Conservation (phyloP, 2,329 filamentous ascomycete genomes). For the Botrytis byssoidea region DNA sequence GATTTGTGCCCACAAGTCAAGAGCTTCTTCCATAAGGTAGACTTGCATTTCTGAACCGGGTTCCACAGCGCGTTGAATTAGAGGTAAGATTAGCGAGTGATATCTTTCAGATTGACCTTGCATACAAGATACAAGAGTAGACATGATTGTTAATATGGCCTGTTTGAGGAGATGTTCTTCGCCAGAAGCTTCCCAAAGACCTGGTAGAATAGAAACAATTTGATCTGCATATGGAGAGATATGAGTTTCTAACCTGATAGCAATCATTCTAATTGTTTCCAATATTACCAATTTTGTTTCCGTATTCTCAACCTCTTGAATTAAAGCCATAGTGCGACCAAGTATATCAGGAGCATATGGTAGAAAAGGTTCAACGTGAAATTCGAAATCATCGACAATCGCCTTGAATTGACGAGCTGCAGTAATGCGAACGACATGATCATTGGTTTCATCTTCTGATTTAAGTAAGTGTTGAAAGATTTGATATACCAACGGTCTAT, state of each 20-base stretch:
- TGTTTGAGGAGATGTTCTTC: conserved; percentile 89
- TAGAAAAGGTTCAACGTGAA: conserved; percentile 69
- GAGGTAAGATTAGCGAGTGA: conserved; percentile 74
- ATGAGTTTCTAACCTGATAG: conserved; percentile 76
- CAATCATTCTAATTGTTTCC: conserved; percentile 78
- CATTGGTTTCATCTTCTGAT: conserved; percentile 74
- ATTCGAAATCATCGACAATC: conserved; percentile 82
- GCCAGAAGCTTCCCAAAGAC: conserved; percentile 80
- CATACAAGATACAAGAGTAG: conserved; percentile 83
- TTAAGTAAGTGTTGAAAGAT: conserved; percentile 87
- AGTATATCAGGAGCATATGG: conserved; percentile 76
- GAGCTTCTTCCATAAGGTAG: conserved; percentile 85
- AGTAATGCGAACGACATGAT: conserved; percentile 87
- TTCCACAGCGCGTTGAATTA: conserved; percentile 77
- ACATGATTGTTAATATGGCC: conserved; percentile 80
- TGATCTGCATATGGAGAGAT: conserved; percentile 69
- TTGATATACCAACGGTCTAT: conserved; percentile 75
- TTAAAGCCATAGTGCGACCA: conserved; percentile 69
- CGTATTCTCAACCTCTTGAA: conserved; percentile 74
- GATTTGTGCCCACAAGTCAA: conserved; percentile 84
- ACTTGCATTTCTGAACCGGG: conserved; percentile 71
- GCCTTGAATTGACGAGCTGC: conserved; percentile 80
- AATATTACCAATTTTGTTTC: conserved; percentile 90
- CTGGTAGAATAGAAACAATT: conserved; percentile 76
- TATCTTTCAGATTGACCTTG: conserved; percentile 74